phyloP scores from a whole-genome alignment of 805 yeast genomes.

The Candida khao-thaluensis region DNA sequence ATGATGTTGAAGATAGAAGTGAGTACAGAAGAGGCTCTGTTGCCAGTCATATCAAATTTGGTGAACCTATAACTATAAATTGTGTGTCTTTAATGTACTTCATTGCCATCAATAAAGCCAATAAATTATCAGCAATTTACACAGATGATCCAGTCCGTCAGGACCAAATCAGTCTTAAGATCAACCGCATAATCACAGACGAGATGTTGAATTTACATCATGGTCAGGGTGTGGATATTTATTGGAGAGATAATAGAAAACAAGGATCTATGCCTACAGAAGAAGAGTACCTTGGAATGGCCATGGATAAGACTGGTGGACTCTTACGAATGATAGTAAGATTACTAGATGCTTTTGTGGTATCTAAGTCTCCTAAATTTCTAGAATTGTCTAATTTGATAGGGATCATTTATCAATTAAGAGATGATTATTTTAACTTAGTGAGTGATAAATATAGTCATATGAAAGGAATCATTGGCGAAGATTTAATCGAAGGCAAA shows the following conservation, averaged over 20 bases:
- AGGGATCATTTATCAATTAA: slow-evolving; percentile 83
- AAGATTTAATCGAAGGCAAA: slow-evolving; percentile 88
- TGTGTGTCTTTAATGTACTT: slow-evolving; percentile 83
- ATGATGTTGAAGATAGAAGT: slow-evolving; percentile 86
- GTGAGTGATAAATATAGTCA: slow-evolving; percentile 48
- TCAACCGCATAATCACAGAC: slow-evolving; percentile 49
- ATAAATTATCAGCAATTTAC: slow-evolving; percentile 18
- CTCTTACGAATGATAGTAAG: slow-evolving; percentile 72
- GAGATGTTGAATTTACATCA: slow-evolving; percentile 80
- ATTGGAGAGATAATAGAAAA: slow-evolving; percentile 57
- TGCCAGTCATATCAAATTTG: slow-evolving; percentile 75
- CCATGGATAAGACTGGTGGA: slow-evolving; percentile 84
- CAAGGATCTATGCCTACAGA: slow-evolving; percentile 21
- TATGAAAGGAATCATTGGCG: slow-evolving; percentile 71
- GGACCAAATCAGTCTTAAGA: slow-evolving; percentile 21
- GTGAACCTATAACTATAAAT: slow-evolving; percentile 77
- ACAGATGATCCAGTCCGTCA: slow-evolving; percentile 10
- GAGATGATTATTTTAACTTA: slow-evolving; percentile 80
- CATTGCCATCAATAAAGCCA: slow-evolving; percentile 55
- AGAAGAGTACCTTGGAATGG: slow-evolving; percentile 71
- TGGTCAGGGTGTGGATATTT: slow-evolving; percentile 88
- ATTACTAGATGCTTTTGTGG: slow-evolving; percentile 46
- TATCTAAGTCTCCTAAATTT: slow-evolving; percentile 9
- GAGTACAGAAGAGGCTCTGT: slow-evolving; percentile 71
- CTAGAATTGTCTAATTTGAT: slow-evolving; percentile 63